These are phyloP conservation scores for Acorus calamus DNA, from an alignment of 106 monocot genomes.

Conservation along the genomic window DNA sequence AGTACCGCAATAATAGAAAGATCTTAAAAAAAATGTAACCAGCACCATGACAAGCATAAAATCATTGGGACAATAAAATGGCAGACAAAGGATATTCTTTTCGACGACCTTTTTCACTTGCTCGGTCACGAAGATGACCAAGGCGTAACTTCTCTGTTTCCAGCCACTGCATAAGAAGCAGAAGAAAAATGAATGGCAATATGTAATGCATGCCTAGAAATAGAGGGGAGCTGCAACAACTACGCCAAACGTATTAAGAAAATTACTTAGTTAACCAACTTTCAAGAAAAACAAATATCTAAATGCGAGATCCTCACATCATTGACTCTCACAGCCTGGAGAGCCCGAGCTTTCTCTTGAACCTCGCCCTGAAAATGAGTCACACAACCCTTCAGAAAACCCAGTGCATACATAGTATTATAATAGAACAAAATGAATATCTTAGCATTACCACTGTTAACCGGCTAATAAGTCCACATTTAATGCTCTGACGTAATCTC, in stretches of 20 bases:
- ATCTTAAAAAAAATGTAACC: not conserved
- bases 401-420: not conserved
- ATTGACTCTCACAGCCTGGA: slow-evolving; percentile 75
- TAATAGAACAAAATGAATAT: not conserved
- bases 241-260: too few relatives aligned
- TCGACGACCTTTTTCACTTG: slow-evolving; percentile 84
- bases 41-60: not conserved
- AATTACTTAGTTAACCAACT: too few relatives aligned
- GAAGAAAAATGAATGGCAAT: not conserved
- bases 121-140: slow-evolving; percentile 81
- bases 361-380: slow-evolving; percentile 44
- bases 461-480: slow-evolving; percentile 61
- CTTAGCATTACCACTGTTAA: slow-evolving; percentile 63
- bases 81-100: slow-evolving; percentile 67
- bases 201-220: too few relatives aligned
- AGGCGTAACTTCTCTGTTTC: slow-evolving; percentile 67
- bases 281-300: too few relatives aligned
- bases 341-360: slow-evolving; percentile 64
- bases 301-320: slow-evolving; percentile 45
- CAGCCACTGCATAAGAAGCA: slow-evolving; percentile 37
- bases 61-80: not conserved
- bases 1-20: too few relatives aligned
- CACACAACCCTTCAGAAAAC: not conserved
- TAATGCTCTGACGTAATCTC: slow-evolving; percentile 86
- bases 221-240: too few relatives aligned